Base-by-base conservation (phyloP, 257 asterid species). In the Thymus mandschuricus region DNA sequence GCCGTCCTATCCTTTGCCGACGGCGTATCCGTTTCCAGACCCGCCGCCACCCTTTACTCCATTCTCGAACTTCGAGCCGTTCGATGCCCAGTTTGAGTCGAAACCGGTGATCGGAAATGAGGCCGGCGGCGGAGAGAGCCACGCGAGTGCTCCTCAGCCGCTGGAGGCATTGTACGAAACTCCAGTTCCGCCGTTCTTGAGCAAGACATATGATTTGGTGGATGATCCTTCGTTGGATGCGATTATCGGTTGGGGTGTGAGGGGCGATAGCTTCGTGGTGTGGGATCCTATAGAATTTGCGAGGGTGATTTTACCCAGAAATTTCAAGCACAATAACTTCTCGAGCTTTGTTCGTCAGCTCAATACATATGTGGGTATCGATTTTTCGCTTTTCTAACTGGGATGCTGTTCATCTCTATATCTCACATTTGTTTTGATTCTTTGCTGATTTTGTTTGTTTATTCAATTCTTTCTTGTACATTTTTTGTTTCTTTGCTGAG, bases 321-420 rank as follows among this genome's bases (percentile, higher is more conserved):
- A 82, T 74, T 92, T 92, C 88, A 92, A 92, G 88, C 98, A 92
- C 87, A 87, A 82, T 84, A 90, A 92, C 74, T 92, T 88, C 83
- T 90, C 97, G 3, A 92, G 98, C 81, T 92, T 92, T 81, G 97
- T 92, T 78, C 94, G 98, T 10, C 98, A 92, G 87, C 96, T 92
- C 38, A 92, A 92, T 75, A 92, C 96, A 64, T 92, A 92, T 75
- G 97, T 92, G 93, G 90, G 96, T 92, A 89, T 76, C 52, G 72
- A 46, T 76, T 78, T 78, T 63, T 4, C 21, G 21, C 21, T 48
- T 71, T 65, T 75, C 9, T 55, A 40, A 60, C 57, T 70, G 48
- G 78, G 79, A 59, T 71, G 70, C 10, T 63, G 49, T 81, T 78
- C 27, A 63, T 35, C 51, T 73, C 27, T 64, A 3, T 72, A 60